Percentiles rank a stretch among this genome's conserved stretches.
phyloP scores from a whole-genome alignment of 805 yeast genomes.

The Sporopachydermia quercuum region DNA sequence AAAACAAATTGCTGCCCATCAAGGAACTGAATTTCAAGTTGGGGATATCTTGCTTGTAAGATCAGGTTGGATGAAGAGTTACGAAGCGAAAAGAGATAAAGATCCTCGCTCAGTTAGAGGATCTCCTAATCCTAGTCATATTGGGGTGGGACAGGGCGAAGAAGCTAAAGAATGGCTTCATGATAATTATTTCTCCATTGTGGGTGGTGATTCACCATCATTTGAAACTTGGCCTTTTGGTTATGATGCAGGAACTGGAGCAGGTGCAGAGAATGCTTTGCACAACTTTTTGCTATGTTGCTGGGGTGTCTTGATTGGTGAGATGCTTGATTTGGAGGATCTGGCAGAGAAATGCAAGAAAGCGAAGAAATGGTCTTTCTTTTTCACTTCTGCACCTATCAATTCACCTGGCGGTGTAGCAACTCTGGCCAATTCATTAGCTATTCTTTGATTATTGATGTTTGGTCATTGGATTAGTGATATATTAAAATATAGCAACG shows the following conservation, averaged over 20 bases:
- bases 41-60: constrained; percentile 20
- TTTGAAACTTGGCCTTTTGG: constrained; percentile 15
- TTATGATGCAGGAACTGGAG: too few species aligned
- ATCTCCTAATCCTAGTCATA: neutral
- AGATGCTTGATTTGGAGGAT: constrained; percentile 19
- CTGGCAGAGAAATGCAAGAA: constrained; percentile 15
- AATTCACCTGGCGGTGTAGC: constrained; percentile 22
- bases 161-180: constrained; percentile 16
- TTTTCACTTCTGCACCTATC: constrained; percentile 19
- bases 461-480: constrained; percentile 2
- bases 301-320: constrained; percentile 23
- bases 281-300: constrained; percentile 13
- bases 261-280: constrained; percentile 5
- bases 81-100: constrained; percentile 7
- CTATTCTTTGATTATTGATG: constrained; percentile 8
- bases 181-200: constrained; percentile 16
- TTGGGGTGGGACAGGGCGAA: constrained; percentile 15
- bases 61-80: constrained; percentile 17
- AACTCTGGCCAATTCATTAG: constrained; percentile 30
- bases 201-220: constrained; percentile 17
- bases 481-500: neutral
- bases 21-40: constrained; percentile 13
- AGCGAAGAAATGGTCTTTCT: constrained; percentile 16
- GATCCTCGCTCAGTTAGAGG: neutral
- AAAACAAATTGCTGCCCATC: constrained; percentile 11